Evolutionary conservation across 495 filamentous ascomycete genomes (phyloP).

Genomic region (Halenospora varia): DNA sequence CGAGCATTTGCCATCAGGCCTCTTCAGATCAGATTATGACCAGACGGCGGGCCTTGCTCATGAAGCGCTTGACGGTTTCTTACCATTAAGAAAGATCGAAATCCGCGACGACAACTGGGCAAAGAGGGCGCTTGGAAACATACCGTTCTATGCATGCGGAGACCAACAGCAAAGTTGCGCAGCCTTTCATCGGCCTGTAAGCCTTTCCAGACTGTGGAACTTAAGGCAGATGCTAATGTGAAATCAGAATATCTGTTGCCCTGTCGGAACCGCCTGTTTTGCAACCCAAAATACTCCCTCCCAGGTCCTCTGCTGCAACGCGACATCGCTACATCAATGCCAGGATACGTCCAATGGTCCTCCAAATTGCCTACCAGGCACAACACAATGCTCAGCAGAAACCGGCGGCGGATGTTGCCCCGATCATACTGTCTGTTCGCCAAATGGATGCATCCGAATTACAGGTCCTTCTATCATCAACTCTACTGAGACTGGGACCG

Average conservation of each 20-base stretch:
- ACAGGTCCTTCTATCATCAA: background rate
- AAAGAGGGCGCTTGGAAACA: background rate
- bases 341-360: slow-evolving; percentile 1
- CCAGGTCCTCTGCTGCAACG: slow-evolving; percentile 22
- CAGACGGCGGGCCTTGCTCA: too few relatives aligned
- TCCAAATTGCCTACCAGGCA: slow-evolving; percentile 12
- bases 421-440: slow-evolving; percentile 8
- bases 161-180: slow-evolving; percentile 21
- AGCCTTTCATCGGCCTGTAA: slow-evolving; percentile 15
- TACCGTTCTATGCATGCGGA: slow-evolving; percentile 21
- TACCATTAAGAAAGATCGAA: slow-evolving; percentile 14
- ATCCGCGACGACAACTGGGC: background rate
- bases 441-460: slow-evolving; percentile 18
- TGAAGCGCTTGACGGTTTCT: too few relatives aligned
- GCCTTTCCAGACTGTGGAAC: background rate
- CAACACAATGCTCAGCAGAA: slow-evolving; percentile 10
- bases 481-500: too few relatives aligned
- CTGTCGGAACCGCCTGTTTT: slow-evolving; percentile 13
- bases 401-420: slow-evolving; percentile 20
- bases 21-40: background rate
- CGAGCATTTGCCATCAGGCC: background rate
- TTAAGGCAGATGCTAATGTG: background rate
- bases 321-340: slow-evolving; percentile 9
- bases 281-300: slow-evolving; percentile 3
- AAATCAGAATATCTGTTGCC: slow-evolving; percentile 22